Conservation (phyloP, 2,329 filamentous ascomycete genomes). For the Diaporthe destruens region DNA sequence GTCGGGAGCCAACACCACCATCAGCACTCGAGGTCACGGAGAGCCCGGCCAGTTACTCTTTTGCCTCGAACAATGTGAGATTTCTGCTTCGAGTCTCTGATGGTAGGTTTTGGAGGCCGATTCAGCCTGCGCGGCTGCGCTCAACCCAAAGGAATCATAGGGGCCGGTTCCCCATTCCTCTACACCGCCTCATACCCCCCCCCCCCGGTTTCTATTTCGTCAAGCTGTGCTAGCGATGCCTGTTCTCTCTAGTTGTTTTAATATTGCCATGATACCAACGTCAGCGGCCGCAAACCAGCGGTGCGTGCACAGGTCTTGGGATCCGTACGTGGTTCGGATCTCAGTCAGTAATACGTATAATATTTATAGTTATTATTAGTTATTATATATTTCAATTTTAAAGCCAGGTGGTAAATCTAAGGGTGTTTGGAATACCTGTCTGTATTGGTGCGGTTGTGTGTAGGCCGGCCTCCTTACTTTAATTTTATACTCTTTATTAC, state of each 20-base stretch:
- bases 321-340: background rate
- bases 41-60: background rate
- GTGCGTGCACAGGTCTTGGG: background rate
- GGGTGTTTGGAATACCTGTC: no score
- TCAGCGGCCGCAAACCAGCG: background rate
- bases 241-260: no score
- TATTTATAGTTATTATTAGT: no score
- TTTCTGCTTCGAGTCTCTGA: background rate
- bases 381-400: no score
- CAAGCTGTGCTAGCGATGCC: no score
- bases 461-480: no score
- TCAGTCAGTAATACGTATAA: no score
- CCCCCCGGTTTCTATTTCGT: no score
- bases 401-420: no score
- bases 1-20: background rate
- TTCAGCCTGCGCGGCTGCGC: background rate
- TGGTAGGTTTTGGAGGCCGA: background rate
- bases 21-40: background rate
- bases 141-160: no score
- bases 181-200: background rate
- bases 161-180: background rate
- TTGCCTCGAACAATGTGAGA: background rate
- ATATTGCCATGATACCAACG: background rate
- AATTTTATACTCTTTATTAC: no score
- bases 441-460: no score